phyloP scores from a whole-genome alignment of 495 filamentous ascomycete species.

The Hypoxylon rickii region DNA sequence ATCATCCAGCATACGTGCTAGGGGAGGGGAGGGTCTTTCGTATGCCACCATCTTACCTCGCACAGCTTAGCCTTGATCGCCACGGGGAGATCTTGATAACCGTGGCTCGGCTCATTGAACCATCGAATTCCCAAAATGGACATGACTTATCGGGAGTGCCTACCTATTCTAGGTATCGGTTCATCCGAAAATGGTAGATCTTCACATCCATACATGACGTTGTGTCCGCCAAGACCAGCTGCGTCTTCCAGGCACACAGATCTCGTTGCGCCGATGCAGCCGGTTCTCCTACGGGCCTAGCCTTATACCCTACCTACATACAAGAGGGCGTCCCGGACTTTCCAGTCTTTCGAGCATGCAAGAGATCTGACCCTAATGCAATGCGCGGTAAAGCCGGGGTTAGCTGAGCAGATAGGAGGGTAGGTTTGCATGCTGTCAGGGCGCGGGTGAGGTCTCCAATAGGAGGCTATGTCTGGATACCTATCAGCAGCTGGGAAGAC shows the following conservation, averaged over 20 bases:
- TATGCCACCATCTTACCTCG: no score
- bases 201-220: constrained; percentile 32
- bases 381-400: constrained; percentile 32
- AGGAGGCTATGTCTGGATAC: constrained; percentile 16
- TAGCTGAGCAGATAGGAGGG: constrained; percentile 32
- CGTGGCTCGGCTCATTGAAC: constrained; percentile 16
- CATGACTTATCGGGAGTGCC: constrained; percentile 20
- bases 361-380: constrained; percentile 36
- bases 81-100: constrained; percentile 16
- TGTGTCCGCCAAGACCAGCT: constrained; percentile 30
- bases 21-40: no score
- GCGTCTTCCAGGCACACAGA: constrained; percentile 31
- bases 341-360: constrained; percentile 20
- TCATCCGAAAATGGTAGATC: constrained; percentile 33
- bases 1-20: no score
- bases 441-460: constrained; percentile 33
- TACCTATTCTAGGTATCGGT: constrained; percentile 34
- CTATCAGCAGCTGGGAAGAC: constrained; percentile 15
- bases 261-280: constrained; percentile 30
- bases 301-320: constrained; percentile 16
- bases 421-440: constrained; percentile 30
- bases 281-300: constrained; percentile 19
- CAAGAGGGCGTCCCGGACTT: constrained; percentile 22
- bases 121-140: constrained; percentile 32
- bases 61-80: no score